Evolutionary conservation across 2,329 filamentous ascomycete genomes (phyloP), one percentile per base, ranked within the genome.

Genomic region (Beauveria rudraprayagi): DNA sequence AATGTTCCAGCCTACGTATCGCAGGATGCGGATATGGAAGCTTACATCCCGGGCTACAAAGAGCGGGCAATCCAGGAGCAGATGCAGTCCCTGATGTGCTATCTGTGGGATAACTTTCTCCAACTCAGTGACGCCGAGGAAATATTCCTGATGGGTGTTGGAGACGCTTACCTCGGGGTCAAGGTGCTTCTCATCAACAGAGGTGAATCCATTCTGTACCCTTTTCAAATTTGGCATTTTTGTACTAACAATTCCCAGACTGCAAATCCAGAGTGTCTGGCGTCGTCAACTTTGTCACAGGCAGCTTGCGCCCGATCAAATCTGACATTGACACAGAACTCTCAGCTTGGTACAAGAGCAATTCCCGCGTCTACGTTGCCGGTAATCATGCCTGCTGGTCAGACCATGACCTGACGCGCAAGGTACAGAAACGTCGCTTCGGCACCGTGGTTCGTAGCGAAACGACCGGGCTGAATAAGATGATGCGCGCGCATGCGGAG

Each of bases 31-130:
- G 81, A 83, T 62, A 73, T 73, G 14, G 80, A 83, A 41, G 69
- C 79, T 1, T 80, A 75, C 63, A 79, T 75, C 2, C 76, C 78
- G 0, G 69, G 72, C 2, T 71, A 75, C 30, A 74, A 75, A 34
- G 82, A 82, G 65, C 75, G 72, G 56, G 74, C 73, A 1, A 70
- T 85, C 8, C 80, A 88, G 64, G 77, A 79, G 60, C 83, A 84
- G 72, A 86, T 84, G 0, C 85, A 89, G 64, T 87, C 93, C 63
- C 77, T 97, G 11, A 85, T 93, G 5, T 86, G 83, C 63, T 97
- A 96, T 69, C 78, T 99, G 16, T 99, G 94, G 94, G 92, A 97
- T 67, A 99, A 99, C 70, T 97, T 97, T 70, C 85, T 99, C 22
- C 90, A 96, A 78, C 80, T 90, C 37, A 86, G 87, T 56, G 76